Base-by-base conservation (phyloP, 2,329 filamentous ascomycete species). In the Apiospora marii region DNA sequence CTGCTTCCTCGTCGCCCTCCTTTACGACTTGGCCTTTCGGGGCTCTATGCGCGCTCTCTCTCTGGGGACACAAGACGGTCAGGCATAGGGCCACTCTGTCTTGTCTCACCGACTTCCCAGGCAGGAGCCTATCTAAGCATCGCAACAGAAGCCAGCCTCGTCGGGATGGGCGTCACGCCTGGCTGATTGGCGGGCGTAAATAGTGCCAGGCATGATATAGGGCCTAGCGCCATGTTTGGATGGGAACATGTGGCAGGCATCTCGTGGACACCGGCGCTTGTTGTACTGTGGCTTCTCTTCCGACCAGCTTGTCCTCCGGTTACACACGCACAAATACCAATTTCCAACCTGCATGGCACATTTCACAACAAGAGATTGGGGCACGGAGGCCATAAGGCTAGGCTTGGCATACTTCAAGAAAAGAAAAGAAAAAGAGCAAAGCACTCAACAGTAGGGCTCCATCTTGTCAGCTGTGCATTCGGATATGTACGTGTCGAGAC, bases 171-270 rank as follows among this genome's bases (percentile, higher is more conserved):
- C 30, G 34, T 64, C 30, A n/a, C 22, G 58, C 58, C 34, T n/a
- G 13, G 58, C 10, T 41, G 34, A 41, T n/a, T 64, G 34, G 19
- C 5, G 22, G 58, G 58, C 58, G 30, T 41, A 37, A 22, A 37
- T 37, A n/a, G 22, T 41, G 19, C 12, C 30, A 37, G 30, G 19
- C 53, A 12, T 64, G 34, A 37, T 41, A 41, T 41, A 64, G 58
- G 16, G 58, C 34, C 34, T 64, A 64, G 58, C 34, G 58, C 34
- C 10, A 7, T 64, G 10, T 64, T 64, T 22, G 51, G 19, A 41
- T 24, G 58, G 34, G 53, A 37, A 64, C 34, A 64, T 64, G 58
- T 64, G 58, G 58, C 58, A 41, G 58, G 58, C 58, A 61, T 41
- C 58, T 41, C 58, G 58, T 41, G 34, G 34, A 64, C 58, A 13